Base-by-base conservation (phyloP, 148 eudicot species). In the Cornus florida region DNA sequence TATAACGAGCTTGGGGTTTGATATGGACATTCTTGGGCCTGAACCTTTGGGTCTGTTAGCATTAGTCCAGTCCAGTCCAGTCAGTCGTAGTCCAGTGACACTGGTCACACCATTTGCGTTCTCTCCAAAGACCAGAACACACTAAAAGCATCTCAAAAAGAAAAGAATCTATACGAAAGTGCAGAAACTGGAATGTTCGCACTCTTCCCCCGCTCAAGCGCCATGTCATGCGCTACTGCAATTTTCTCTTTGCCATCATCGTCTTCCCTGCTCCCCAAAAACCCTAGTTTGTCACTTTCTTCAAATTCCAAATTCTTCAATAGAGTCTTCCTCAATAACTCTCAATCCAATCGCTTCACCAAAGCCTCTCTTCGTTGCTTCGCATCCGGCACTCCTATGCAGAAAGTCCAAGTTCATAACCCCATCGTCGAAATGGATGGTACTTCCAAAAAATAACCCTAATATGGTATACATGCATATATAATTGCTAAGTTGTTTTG, bases 371-470 rank as follows among this genome's bases (percentile, higher is more conserved):
- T 88, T 59, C 88, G 92, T 11, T 89, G 92, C 86, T 86, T 86
- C 78, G 78, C 87, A 46, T 71, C 93, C 71, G 7, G 81, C 66
- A 3, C 82, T 31, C 7, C 87, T 50, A 38, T 78, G 60, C 85
- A 81, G 14, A 90, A 87, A 79, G 28, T 91, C 60, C 73, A 77
- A 73, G 95, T 91, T 8, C 79, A 76, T 19, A 89, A 89, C 67
- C 95, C 95, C 16, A 79, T 91, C 60, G 95, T 91, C 48, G 95
- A 91, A 75, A 91, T 91, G 95, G 95, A 91, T 77, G 94, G 94
- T 91, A 57, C 6, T 14, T 3, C 57, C 11, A 7, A 3, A 24
- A 22, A 19, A 32, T 28, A 28, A 35, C n/a, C 0, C 46, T 5
- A 6, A 5, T 16, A 35, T 35, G 1, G 5, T 35, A 35, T 35